These are phyloP conservation scores for Cyberlindnera sargentensis DNA, from an alignment of 805 yeast genomes.

Conservation along the genomic window DNA sequence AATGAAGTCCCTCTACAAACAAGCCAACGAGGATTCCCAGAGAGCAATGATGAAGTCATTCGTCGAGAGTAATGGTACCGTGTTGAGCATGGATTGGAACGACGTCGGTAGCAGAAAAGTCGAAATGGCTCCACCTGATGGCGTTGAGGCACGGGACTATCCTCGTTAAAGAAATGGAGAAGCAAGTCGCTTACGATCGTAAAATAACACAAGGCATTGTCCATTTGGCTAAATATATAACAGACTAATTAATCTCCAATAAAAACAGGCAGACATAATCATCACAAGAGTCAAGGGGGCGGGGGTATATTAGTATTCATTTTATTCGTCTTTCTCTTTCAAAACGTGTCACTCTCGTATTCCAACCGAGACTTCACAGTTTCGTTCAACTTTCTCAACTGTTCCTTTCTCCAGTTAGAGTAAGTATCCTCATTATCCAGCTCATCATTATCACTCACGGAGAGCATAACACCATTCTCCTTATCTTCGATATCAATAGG, in stretches of 20 bases:
- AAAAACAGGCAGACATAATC: too few relatives aligned
- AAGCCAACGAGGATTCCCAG: slow-evolving; percentile 79
- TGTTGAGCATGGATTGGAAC: slow-evolving; percentile 88
- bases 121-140: slow-evolving; percentile 22
- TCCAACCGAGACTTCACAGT: slow-evolving; percentile 4
- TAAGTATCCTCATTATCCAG: slow-evolving; percentile 12
- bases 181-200: background rate
- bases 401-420: slow-evolving; percentile 23
- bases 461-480: slow-evolving; percentile 6
- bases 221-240: background rate
- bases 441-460: background rate
- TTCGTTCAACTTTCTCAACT: slow-evolving; percentile 20
- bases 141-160: slow-evolving; percentile 4
- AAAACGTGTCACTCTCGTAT: slow-evolving; percentile 17
- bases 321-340: background rate
- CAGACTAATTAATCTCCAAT: too few relatives aligned
- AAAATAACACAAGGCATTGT: background rate
- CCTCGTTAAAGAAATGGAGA: too few relatives aligned
- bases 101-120: slow-evolving; percentile 66
- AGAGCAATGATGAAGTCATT: slow-evolving; percentile 97
- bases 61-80: slow-evolving; percentile 90
- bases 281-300: too few relatives aligned
- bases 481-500: slow-evolving; percentile 3
- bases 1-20: slow-evolving; percentile 65
- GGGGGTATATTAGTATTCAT: too few relatives aligned